Evolutionary conservation across 495 filamentous ascomycete genomes (phyloP).

Genomic region (Tuber magnatum): DNA sequence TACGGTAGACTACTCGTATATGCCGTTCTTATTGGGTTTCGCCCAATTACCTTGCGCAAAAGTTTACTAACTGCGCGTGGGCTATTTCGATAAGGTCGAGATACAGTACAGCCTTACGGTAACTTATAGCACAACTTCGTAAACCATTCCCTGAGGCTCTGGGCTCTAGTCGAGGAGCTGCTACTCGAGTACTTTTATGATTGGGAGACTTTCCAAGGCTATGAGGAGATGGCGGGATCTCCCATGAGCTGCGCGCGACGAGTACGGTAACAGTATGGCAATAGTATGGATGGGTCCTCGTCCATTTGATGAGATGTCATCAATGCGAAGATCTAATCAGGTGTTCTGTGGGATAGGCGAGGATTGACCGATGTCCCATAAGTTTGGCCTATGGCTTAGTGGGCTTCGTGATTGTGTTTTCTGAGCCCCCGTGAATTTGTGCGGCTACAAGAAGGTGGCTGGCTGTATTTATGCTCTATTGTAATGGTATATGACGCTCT

Average conservation of each 20-base stretch:
- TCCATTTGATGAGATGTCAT: neutral
- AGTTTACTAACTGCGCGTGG: neutral
- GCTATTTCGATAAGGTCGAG: neutral
- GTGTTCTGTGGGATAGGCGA: neutral
- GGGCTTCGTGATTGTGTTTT: neutral
- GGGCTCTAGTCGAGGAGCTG: neutral
- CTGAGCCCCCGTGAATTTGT: too few relatives aligned
- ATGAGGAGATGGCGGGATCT: neutral
- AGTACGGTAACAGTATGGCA: neutral
- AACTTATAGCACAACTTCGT: neutral
- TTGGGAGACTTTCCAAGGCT: neutral
- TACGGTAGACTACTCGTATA: too few relatives aligned
- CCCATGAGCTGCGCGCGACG: neutral
- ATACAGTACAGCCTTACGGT: neutral
- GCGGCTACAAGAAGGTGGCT: too few relatives aligned
- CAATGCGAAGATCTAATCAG: neutral
- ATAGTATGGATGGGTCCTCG: neutral
- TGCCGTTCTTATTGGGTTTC: neutral
- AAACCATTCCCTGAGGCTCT: neutral
- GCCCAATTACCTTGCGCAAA: neutral
- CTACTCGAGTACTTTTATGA: neutral
- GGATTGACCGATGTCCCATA: neutral
- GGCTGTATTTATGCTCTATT: too few relatives aligned
- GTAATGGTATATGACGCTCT: too few relatives aligned
- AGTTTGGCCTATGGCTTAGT: neutral